Evolutionary conservation across 371 early-diverging fungal genomes (phyloP).

Genomic region (Cokeromyces recurvatus): DNA sequence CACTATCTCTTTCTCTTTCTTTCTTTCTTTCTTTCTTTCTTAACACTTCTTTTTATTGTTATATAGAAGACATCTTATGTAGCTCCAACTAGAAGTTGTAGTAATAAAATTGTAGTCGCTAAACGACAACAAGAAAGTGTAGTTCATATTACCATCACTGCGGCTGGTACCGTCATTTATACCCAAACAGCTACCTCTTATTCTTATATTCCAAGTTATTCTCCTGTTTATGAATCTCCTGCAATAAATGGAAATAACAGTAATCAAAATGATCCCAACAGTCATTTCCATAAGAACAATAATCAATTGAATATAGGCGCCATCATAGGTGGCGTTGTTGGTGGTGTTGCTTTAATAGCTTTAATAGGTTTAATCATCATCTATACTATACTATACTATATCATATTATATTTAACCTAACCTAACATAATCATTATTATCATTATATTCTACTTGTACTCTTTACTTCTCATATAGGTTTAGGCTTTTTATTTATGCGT

Average conservation of each 20-base stretch:
- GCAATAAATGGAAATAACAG: neutral
- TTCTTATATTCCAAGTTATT: constrained; percentile 15
- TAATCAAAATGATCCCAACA: neutral
- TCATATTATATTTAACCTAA: too few relatives aligned
- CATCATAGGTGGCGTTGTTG: constrained; percentile 12
- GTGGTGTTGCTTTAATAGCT: constrained; percentile 10
- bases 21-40: too few relatives aligned
- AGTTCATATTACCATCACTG: constrained; percentile 18
- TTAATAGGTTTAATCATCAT: constrained; percentile 13
- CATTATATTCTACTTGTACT: too few relatives aligned
- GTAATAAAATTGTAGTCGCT: too few relatives aligned
- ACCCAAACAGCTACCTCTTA: constrained; percentile 24
- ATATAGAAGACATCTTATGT: too few relatives aligned
- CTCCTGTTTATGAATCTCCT: constrained; percentile 2
- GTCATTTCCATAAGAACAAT: neutral
- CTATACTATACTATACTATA: too few relatives aligned
- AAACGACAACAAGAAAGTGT: too few relatives aligned
- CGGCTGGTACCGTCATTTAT: constrained; percentile 17
- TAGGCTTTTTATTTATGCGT: constrained; percentile 8
- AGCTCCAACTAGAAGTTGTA: too few relatives aligned
- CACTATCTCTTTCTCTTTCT: too few relatives aligned
- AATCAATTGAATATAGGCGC: constrained; percentile 5
- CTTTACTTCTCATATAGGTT: too few relatives aligned
- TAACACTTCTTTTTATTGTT: too few relatives aligned
- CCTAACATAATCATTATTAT: too few relatives aligned